Evolutionary conservation across 176 grass and related monocot genomes (phyloP), one percentile per base, ranked within the genome.

Genomic region (Paspalum vaginatum): DNA sequence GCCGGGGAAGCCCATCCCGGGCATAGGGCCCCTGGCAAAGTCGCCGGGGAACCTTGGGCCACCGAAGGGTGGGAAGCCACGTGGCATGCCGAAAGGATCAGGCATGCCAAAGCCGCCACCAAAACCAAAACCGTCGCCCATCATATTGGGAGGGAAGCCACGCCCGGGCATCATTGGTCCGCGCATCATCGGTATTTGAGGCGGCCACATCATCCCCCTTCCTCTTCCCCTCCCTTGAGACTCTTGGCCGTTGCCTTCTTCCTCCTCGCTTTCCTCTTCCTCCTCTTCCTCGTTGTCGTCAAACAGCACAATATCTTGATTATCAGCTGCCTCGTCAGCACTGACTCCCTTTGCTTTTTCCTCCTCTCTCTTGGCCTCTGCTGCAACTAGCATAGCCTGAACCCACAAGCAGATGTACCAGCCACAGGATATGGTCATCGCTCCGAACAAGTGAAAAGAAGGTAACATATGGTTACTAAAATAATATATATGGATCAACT

Each of bases 261-360:
- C 92, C 64, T 97, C 94, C 78, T 97, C 94, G 1, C 92, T 94
- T 89, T 97, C 94, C 38, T 97, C 94, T 58, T 98, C 96, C 67
- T 98, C 95, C n/a, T 98, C 96, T 52, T 98, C 95, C 64, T 98
- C 95, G 32, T 98, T 92, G 66, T 99, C 96, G 15, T 99, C 92
- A 74, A 91, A 95, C 55, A 95, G 54, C 40, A 95, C 88, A n/a
- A 99, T 99, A 79, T 95, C 90, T 83, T 92, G 96, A 81, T 95
- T 99, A 69, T 99, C 91, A 69, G 76, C 54, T 65, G 77, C 88
- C 40, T 91, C 88, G 2, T 87, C 81, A 18, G 75, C 70, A 81
- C 86, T 83, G 48, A 90, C 90, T 32, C 96, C 96, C 86, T 99
- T 99, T 2, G 93, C 85, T 84, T 99, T 99, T 87, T 95, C 96